phyloP scores from a whole-genome alignment of 179 eudicot species.

The Pouteria campechiana region DNA sequence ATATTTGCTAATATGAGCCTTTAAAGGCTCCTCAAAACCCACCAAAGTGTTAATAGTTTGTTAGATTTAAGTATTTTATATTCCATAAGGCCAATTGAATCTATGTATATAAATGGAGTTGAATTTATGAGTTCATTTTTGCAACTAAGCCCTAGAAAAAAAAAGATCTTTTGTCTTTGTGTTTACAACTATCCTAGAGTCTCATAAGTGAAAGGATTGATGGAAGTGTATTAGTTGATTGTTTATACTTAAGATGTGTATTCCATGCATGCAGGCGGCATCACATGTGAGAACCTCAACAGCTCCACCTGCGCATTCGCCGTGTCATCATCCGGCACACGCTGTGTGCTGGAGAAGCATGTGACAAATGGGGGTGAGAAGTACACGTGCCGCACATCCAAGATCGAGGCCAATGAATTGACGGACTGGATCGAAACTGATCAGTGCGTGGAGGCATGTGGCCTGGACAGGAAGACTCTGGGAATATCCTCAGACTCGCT shows the following conservation, averaged over 20 bases:
- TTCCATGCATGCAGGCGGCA: conserved; percentile 18
- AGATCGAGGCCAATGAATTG: conserved; percentile 34
- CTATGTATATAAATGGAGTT: neutral
- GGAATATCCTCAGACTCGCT: conserved; percentile 60
- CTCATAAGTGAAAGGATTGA: too few species aligned
- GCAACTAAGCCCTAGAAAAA: neutral
- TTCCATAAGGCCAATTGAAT: neutral
- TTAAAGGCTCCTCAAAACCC: too few species aligned
- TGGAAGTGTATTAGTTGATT: too few species aligned
- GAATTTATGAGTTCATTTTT: neutral
- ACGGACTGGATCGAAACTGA: conserved; percentile 37
- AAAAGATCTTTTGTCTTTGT: neutral
- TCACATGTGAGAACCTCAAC: conserved; percentile 51
- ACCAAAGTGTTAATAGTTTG: too few species aligned
- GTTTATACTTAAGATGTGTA: too few species aligned
- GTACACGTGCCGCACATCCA: conserved; percentile 40
- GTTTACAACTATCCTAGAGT: neutral
- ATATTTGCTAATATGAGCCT: too few species aligned
- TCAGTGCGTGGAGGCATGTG: conserved; percentile 46
- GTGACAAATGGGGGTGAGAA: conserved; percentile 32
- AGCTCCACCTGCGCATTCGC: conserved; percentile 63
- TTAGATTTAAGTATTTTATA: too few species aligned
- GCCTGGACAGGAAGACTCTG: conserved; percentile 35
- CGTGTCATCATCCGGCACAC: conserved; percentile 51
- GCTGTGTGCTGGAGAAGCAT: conserved; percentile 56